Base-by-base conservation (phyloP, 202 grass and related monocot species). In the Digitaria exilis region DNA sequence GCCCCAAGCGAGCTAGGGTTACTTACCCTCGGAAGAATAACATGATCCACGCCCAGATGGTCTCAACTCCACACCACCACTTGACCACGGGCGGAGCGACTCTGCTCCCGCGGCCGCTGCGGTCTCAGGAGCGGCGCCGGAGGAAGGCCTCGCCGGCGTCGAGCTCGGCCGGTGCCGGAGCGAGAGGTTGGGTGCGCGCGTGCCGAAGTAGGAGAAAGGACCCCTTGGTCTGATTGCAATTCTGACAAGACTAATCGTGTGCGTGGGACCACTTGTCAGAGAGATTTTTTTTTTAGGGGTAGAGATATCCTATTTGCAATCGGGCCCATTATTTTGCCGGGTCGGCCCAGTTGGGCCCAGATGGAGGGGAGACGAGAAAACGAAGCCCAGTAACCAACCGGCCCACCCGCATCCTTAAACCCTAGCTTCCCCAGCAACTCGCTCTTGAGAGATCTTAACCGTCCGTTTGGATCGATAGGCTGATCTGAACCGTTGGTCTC, bases 91-190 rank as follows among this genome's bases (percentile, higher is more conserved):
- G 1, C 7, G 11, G 21, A 61, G 54, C 5, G 25, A 15, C 18
- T 1, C 75, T 10, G 18, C 42, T 43, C 19, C 41, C 19, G 7
- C 22, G 2, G 79, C 4, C 25, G 11, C 49, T 1, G 65, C 17
- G 6, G 79, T 10, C 25, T n/a, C 24, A 16, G 50, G 24, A 26
- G 24, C 66, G 55, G 52, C 18, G 21, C 25, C 65, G 35, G 49
- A 29, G 35, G 25, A 3, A 56, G 35, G 18, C 9, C 34, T 2
- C 65, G 37, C 39, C 54, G 39, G 66, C 25, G 65, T 59, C 41
- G 79, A n/a, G 79, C 35, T 58, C 19, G 52, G 67, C 67, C 54
- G 26, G 26, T 55, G 67, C 41, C 68, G 80, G 80, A 71, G 51
- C 19, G 41, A 49, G 17, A 18, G n/a, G n/a, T n/a, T 18, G 37